These are phyloP conservation scores for Epichloe aotearoae DNA, from an alignment of 2,329 filamentous ascomycete species.

Conservation along the genomic window DNA sequence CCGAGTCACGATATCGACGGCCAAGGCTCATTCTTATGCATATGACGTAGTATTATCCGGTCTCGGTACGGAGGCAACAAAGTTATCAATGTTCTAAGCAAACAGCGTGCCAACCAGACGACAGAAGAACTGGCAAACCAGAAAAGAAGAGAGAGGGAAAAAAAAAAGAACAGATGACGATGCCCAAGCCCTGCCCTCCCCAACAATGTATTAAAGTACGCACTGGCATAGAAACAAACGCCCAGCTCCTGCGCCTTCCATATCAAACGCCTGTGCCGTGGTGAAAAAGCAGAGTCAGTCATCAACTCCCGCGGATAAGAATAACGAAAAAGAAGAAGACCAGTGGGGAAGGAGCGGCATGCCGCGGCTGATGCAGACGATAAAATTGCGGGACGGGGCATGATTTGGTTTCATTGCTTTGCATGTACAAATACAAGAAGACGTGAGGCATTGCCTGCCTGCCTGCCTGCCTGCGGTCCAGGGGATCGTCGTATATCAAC, in stretches of 20 bases:
- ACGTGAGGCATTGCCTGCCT: background rate
- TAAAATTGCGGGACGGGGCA: background rate
- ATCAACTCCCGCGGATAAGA: background rate
- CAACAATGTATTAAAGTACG: background rate
- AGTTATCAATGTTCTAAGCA: background rate
- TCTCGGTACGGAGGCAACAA: background rate
- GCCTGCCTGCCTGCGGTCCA: too few relatives aligned
- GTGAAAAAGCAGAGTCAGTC: background rate
- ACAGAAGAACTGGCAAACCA: background rate
- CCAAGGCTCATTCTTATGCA: background rate
- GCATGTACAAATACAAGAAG: background rate
- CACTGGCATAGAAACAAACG: background rate
- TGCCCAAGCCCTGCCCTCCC: background rate
- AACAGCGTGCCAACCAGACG: background rate
- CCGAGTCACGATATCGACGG: too few relatives aligned
- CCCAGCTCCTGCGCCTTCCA: background rate
- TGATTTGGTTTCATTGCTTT: background rate
- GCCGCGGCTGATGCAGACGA: too few relatives aligned
- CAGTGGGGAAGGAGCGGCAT: too few relatives aligned
- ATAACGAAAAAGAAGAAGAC: background rate
- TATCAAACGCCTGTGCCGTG: background rate
- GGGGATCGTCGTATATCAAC: background rate
- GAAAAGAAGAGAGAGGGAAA: background rate
- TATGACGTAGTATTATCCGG: background rate
- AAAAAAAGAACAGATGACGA: background rate